A percentile compares a stretch with the other conserved stretches of the same genome.
Conservation (phyloP, 257 asterid species). For the Solanum okadae region DNA sequence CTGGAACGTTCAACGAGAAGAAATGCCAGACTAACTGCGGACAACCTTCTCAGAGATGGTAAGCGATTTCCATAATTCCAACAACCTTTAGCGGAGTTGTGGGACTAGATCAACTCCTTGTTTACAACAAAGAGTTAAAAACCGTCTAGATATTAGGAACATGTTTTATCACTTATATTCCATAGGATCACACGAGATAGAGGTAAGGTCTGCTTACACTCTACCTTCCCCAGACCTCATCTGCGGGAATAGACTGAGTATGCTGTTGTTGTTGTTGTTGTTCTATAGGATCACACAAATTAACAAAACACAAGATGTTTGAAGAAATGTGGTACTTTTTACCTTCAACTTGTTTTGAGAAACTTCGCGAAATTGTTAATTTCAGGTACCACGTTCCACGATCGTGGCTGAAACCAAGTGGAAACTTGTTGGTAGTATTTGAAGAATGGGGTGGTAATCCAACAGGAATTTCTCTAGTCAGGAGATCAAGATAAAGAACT, state of each 20-base stretch:
- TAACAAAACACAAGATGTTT: background rate
- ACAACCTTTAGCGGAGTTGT: background rate
- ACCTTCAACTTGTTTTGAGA: background rate
- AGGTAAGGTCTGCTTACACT: background rate
- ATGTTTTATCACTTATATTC: background rate
- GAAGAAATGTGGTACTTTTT: background rate
- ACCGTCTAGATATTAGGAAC: background rate
- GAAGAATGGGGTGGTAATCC: constrained; percentile 91
- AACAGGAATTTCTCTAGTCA: constrained; percentile 44
- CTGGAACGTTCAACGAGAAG: constrained; percentile 58
- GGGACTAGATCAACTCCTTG: background rate
- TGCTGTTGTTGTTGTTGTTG: background rate
- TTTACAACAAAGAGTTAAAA: background rate
- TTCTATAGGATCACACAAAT: background rate
- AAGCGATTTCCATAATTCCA: background rate
- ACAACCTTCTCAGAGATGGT: constrained; percentile 95
- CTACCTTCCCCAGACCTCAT: background rate
- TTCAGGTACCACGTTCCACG: constrained; percentile 80
- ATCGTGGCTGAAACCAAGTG: constrained; percentile 68
- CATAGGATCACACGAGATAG: background rate
- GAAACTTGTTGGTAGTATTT: constrained; percentile 58
- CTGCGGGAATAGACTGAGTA: background rate
- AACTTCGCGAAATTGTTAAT: background rate
- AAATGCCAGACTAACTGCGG: constrained; percentile 74
- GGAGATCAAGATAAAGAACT: constrained; percentile 17